Base-by-base conservation (phyloP, 768 basidiomycete genomes). In the Russula griseocarnosa region DNA sequence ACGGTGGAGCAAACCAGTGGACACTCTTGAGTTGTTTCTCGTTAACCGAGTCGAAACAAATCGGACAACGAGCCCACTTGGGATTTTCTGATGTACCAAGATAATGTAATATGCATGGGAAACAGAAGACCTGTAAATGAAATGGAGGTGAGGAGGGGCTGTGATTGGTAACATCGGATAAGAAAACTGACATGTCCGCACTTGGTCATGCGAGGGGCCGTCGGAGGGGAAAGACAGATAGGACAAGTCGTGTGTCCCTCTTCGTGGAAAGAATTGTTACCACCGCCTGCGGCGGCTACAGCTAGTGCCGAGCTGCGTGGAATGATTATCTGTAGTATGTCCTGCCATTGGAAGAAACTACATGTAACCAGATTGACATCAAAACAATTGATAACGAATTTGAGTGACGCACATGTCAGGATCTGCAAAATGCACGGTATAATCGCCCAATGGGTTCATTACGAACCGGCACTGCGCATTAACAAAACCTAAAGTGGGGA, bases 401-500 rank as follows among this genome's bases (percentile, higher is more conserved):
- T 36, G 32, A 38, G 61, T 55, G 53, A 79, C 91, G 71, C 74
- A 90, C 90, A 98, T 95, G 75, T 99, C 97, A 38, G 97, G 94
- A 74, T 98, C 95, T 47, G 93, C 94, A 72, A 98, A 95, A 74
- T 97, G 94, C 7, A 90, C 95, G 20, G 94, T 92, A 73, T 97
- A 95, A 68, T 86, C 82, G n/a, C 92, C 90, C 46, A 81, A 85
- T 2, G 96, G 96, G 70, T 93, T 92, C 87, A 98, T 88, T 47
- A 98, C 84, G 74, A 98, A 98, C 63, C 94, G 83, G 76, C 95
- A 97, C 73, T 95, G 93, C 10, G 95, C 94, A 75, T 98, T 97
- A 69, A 98, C 86, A 73, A 94, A 98, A 69, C 90, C 93, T 94
- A 5, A 36, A 72, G n/a, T 57, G 42, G 60, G 60, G 59, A 62